Evolutionary conservation across 2,329 filamentous ascomycete species (phyloP).

Genomic region (Cercospora zeae-maydis): DNA sequence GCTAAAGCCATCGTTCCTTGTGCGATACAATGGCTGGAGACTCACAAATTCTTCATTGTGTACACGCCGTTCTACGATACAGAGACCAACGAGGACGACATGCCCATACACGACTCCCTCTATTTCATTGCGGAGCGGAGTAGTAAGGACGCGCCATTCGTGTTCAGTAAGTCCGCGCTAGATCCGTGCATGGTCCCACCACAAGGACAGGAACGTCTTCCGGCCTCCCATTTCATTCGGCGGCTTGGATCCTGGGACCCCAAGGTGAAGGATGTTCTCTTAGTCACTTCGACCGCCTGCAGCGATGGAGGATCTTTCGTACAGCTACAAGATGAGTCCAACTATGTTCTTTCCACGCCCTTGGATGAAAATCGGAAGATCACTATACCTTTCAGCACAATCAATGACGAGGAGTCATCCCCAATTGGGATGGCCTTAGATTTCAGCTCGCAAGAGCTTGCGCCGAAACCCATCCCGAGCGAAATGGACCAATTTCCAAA

Average conservation of each 20-base stretch:
- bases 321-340: not conserved
- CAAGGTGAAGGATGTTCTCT: slow-evolving; percentile 72
- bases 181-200: slow-evolving; percentile 65
- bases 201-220: slow-evolving; percentile 54
- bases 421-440: slow-evolving; percentile 79
- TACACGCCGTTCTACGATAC: slow-evolving; percentile 57
- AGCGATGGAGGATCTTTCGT: slow-evolving; percentile 76
- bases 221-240: slow-evolving; percentile 72
- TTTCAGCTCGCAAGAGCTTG: slow-evolving; percentile 43
- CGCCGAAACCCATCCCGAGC: slow-evolving; percentile 27
- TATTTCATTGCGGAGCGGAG: slow-evolving; percentile 77
- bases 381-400: slow-evolving; percentile 62
- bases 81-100: slow-evolving; percentile 16
- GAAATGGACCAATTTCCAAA: slow-evolving; percentile 70
- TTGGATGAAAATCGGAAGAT: slow-evolving; percentile 72
- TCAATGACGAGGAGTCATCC: slow-evolving; percentile 66
- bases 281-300: slow-evolving; percentile 76
- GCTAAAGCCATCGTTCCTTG: slow-evolving; percentile 27
- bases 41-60: slow-evolving; percentile 59
- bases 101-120: slow-evolving; percentile 52
- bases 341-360: slow-evolving; percentile 41
- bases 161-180: slow-evolving; percentile 65
- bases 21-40: slow-evolving; percentile 82
- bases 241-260: slow-evolving; percentile 78
- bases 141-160: slow-evolving; percentile 56